These are phyloP conservation scores for Trypanosoma avium DNA, from an alignment of 208 protist species.

Conservation along the genomic window DNA sequence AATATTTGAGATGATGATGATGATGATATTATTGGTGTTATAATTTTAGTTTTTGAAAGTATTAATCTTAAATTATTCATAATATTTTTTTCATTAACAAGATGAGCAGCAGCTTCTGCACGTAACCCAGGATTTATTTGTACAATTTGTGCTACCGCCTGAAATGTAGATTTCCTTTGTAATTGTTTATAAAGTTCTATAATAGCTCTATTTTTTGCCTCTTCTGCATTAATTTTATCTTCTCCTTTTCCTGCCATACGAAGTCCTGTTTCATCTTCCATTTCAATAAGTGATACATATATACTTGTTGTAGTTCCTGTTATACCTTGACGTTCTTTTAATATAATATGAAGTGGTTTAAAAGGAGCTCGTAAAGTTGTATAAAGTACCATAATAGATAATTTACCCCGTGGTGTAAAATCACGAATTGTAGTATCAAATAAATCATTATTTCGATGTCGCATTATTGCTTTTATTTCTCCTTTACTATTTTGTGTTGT, in stretches of 20 bases:
- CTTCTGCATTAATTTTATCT: constrained; percentile 4
- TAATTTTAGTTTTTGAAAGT: background rate
- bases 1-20: background rate
- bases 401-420: constrained; percentile 37
- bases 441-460: constrained; percentile 12
- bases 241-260: constrained; percentile 31
- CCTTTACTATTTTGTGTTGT: background rate
- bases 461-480: background rate
- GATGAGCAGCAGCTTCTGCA: constrained; percentile 13
- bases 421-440: constrained; percentile 32
- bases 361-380: constrained; percentile 42
- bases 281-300: constrained; percentile 19
- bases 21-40: background rate
- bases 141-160: constrained; percentile 28
- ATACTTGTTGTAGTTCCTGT: background rate
- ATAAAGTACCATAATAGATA: constrained; percentile 49
- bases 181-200: constrained; percentile 34
- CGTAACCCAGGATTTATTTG: constrained; percentile 24
- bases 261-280: constrained; percentile 32
- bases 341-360: constrained; percentile 22
- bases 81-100: constrained; percentile 7
- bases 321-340: constrained; percentile 13
- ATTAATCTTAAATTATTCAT: background rate
- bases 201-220: constrained; percentile 22
- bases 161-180: constrained; percentile 32